Evolutionary conservation across 192 early-diverging fungal species (phyloP).

Genomic region (Coemansia sp.): DNA sequence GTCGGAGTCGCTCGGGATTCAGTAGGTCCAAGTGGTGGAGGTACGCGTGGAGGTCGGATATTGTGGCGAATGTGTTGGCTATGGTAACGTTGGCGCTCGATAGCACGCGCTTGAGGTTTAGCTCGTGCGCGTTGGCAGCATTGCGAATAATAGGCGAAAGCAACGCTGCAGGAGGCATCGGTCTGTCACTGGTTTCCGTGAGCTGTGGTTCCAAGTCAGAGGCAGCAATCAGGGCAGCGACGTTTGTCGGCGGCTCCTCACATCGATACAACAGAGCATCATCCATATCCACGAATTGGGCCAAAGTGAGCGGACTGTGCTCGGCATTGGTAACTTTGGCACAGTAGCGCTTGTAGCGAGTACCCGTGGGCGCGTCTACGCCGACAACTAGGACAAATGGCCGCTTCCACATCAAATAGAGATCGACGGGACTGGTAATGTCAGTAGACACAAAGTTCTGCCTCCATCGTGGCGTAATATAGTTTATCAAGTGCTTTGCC

Average conservation of each 20-base stretch:
- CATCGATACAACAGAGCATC: conserved; percentile 58
- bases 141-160: conserved; percentile 35
- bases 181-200: background rate
- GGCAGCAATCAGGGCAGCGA: background rate
- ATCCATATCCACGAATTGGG: conserved; percentile 63
- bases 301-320: conserved; percentile 40
- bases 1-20: conserved; percentile 78
- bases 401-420: conserved; percentile 62
- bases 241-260: conserved; percentile 9
- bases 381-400: conserved; percentile 84
- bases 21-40: conserved; percentile 63
- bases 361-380: conserved; percentile 77
- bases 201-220: background rate
- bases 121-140: conserved; percentile 14
- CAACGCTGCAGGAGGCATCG: background rate
- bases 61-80: conserved; percentile 59
- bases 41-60: conserved; percentile 41
- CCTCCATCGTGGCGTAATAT: conserved; percentile 79
- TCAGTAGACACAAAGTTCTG: conserved; percentile 74
- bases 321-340: conserved; percentile 23
- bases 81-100: conserved; percentile 64
- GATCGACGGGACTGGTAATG: conserved; percentile 58
- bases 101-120: conserved; percentile 38
- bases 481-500: conserved; percentile 61
- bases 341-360: conserved; percentile 67